Evolutionary conservation across 75 land plant species (phyloP).

Genomic region (Pinus tabuliformis): DNA sequence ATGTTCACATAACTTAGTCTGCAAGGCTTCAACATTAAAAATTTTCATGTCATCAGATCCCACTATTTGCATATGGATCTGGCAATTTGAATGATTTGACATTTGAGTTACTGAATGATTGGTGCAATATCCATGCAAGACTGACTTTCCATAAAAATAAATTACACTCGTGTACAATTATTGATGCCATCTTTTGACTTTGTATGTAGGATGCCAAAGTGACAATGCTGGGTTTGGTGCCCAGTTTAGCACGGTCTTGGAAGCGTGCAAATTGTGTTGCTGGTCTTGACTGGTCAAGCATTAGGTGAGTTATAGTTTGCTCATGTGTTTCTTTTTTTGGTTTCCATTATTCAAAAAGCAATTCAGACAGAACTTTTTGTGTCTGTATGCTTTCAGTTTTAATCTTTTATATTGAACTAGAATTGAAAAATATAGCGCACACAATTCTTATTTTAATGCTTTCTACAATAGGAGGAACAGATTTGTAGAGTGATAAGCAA

Average conservation of each 20-base stretch:
- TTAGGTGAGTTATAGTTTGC: conserved; percentile 46
- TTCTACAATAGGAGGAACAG: neutral
- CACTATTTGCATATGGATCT: neutral
- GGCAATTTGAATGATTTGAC: neutral
- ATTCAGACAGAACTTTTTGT: neutral
- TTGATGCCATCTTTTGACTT: neutral
- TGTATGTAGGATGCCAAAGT: conserved; percentile 88
- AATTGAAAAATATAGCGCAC: neutral
- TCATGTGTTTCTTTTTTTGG: neutral
- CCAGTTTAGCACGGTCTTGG: conserved; percentile 91
- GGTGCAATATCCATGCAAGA: neutral
- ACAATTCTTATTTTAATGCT: neutral
- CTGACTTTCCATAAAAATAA: neutral
- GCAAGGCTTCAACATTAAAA: neutral
- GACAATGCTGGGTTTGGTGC: conserved; percentile 92
- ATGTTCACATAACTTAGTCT: neutral
- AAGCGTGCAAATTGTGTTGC: conserved; percentile 58
- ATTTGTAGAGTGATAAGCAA: neutral
- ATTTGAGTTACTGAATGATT: neutral
- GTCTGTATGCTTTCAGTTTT: neutral
- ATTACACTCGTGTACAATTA: neutral
- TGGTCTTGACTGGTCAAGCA: conserved; percentile 79
- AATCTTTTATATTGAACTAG: neutral
- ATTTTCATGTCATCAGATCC: neutral
- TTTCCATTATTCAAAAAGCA: neutral